phyloP scores from a whole-genome alignment of 2,329 filamentous ascomycete species.

The Fusarium graminum region DNA sequence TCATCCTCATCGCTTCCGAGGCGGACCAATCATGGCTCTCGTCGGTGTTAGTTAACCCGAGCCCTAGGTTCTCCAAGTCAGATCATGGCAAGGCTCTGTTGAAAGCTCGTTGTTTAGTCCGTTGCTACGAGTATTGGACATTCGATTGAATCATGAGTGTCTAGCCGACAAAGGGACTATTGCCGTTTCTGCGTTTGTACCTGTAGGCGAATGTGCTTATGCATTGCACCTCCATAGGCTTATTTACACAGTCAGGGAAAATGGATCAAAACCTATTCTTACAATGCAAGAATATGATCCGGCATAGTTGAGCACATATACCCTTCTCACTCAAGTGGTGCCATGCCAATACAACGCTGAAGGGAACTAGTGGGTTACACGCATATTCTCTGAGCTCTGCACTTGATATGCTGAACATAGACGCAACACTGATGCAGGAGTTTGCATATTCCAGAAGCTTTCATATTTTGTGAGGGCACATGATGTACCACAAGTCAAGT shows the following conservation, averaged over 20 bases:
- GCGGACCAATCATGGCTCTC: conserved; percentile 32
- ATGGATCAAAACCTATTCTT: no score
- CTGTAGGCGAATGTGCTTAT: no score
- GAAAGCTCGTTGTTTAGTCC: background rate
- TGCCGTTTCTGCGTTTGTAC: no score
- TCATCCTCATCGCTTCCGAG: conserved; percentile 15
- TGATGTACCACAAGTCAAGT: background rate
- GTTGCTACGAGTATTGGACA: background rate
- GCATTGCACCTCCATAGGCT: no score
- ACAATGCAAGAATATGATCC: background rate
- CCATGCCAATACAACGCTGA: conserved; percentile 5
- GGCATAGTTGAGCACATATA: background rate
- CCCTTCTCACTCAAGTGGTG: background rate
- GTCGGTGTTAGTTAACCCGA: conserved; percentile 14
- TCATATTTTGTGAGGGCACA: background rate
- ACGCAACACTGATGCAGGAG: background rate
- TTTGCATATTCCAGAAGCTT: conserved; percentile 1
- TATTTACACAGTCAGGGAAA: no score
- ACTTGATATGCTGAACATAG: background rate
- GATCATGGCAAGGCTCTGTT: conserved; percentile 13
- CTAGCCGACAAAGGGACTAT: no score
- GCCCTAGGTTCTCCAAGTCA: conserved; percentile 7
- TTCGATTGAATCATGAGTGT: no score
- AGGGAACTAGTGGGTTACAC: background rate
- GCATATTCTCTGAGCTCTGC: background rate